A percentile compares a stretch with the other conserved stretches of the same genome.
Evolutionary conservation across 2,329 filamentous ascomycete species (phyloP).

Genomic region (Epichloe elymi): DNA sequence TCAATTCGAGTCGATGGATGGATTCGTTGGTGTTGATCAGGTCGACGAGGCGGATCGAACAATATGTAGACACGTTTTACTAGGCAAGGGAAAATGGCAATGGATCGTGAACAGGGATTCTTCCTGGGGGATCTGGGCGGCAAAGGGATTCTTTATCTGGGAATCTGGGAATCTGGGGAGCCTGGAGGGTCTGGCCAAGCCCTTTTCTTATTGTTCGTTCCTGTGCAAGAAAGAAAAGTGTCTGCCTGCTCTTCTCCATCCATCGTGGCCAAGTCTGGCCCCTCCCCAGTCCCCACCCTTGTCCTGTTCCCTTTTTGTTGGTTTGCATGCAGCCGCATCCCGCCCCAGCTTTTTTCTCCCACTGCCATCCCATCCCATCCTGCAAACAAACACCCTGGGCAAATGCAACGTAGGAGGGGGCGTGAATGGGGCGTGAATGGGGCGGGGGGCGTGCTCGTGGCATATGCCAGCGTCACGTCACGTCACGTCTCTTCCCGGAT

Average conservation of each 20-base stretch:
- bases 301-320: not conserved
- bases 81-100: not conserved
- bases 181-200: not conserved
- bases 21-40: not conserved
- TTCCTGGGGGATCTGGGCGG: not conserved
- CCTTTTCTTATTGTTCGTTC: not conserved
- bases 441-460: not conserved
- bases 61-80: not conserved
- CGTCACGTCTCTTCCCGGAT: conserved; percentile 4
- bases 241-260: not conserved
- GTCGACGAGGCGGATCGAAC: not conserved
- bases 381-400: not conserved
- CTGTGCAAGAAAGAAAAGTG: not conserved
- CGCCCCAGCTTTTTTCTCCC: not conserved
- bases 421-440: not conserved
- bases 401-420: not conserved
- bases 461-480: conserved; percentile 4
- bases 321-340: not conserved
- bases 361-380: not conserved
- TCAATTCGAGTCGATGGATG: not conserved
- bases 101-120: not conserved
- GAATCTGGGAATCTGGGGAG: not conserved
- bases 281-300: not conserved
- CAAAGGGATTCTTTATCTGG: conserved; percentile 1
- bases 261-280: not conserved